Evolutionary conservation across 805 yeast genomes (phyloP), one percentile per base, ranked within the genome.

Genomic region (Grigorovia jiainica): DNA sequence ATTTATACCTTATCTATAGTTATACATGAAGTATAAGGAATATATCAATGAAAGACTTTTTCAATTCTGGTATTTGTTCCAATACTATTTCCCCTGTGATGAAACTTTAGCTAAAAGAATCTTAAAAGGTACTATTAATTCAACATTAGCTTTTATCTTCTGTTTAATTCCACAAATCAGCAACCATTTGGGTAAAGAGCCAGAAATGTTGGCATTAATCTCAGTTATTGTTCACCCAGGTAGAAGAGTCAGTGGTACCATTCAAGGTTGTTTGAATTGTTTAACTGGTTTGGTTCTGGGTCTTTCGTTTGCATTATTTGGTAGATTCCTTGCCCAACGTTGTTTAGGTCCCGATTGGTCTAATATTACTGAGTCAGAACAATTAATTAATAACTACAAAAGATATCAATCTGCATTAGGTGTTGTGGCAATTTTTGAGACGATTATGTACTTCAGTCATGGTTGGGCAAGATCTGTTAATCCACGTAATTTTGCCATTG

Each of bases 181-280:
- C 19, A 46, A 36, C 8, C 53, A 48, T 8, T 34, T 72, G 15
- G 76, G 76, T 4, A 50, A 50, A 5, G 66, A 68, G 29, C 67
- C 72, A 1, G 69, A 70, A 9, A 64, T 72, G 66, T 50, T 71
- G 10, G 70, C 73, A 0, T 47, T 72, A 33, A 63, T 69, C 5
- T 64, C 74, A 2, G 75, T 71, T 13, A 69, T 68, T 51, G 68
- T 68, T 5, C 74, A 71, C 47, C 75, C 76, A 2, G 76, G 76
- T 0, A 62, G 75, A 46, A 60, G 77, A 39, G 58, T 70, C 2
- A 72, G 76, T 19, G 65, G 71, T 5, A 70, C 72, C 51, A 58
- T 72, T 20, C 73, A 72, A 46, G 66, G 67, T 18, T 60, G 60
- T 7, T 49, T 67, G 4, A 58, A 67, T 36, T 68, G 72, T 50